Evolutionary conservation across 805 yeast genomes (phyloP), one percentile per base, ranked within the genome.

Genomic region (Barnettozyma sp.): DNA sequence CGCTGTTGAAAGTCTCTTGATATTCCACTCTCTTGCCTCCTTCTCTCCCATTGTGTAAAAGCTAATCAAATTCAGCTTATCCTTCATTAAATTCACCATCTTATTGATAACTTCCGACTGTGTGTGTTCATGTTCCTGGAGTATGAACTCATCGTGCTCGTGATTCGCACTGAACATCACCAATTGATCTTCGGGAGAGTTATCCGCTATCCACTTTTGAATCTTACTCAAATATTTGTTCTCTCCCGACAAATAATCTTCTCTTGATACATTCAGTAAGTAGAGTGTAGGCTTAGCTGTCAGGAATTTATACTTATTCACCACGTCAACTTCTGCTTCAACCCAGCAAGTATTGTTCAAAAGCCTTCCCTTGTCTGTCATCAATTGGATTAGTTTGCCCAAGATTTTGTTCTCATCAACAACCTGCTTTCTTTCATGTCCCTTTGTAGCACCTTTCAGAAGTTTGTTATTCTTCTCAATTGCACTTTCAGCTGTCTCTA

Each of bases 221-320:
- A 86, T 78, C 14, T 58, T 66, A 2, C 53, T 46, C 32, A 68
- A 47, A 55, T 73, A 72, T 54, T 72, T 73, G 55, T 78, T 76
- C 40, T 59, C 52, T 45, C 71, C 66, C 27, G 64, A 49, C 11
- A 73, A 56, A 54, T 71, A 86, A 54, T 86, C 95, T 31, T 67
- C 70, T 46, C 77, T 79, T 34, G 77, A 78, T 14, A 84, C 78
- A 50, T 87, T 87, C 41, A 85, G 68, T 32, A 87, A 56, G 43
- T 79, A 78, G 12, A 86, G 73, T 2, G 88, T 76, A n/a, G 96
- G 96, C 54, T 87, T 87, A 4, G 95, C 87, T 1, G 95, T 86
- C 33, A 87, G 60, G 34, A 87, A 72, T 49, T 76, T 79, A 65
- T 83, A 73, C 24, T 72, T 67, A 59, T 83, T 84, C 36, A 85